These are phyloP conservation scores for Tricholoma sp. DNA, from an alignment of 768 basidiomycete species.

Conservation along the genomic window DNA sequence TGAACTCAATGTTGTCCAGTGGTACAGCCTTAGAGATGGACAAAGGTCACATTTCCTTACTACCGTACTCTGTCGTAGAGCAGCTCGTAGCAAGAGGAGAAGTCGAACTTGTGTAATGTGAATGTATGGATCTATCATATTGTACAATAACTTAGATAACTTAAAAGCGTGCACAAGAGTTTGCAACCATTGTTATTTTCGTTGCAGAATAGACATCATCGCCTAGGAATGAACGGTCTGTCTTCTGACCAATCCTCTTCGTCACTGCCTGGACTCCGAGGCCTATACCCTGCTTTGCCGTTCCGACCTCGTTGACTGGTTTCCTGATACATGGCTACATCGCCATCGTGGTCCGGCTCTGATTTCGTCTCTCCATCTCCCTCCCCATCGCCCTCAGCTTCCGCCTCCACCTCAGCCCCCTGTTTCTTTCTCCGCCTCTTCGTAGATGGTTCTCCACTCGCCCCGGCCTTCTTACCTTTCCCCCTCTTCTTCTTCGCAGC, in stretches of 20 bases:
- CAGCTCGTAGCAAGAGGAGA: conserved; percentile 67
- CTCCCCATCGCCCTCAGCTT: conserved; percentile 24
- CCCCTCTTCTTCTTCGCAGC: conserved; percentile 53
- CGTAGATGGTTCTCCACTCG: conserved; percentile 31
- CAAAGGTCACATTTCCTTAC: conserved; percentile 77
- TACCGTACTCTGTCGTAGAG: conserved; percentile 74
- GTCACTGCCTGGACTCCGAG: conserved; percentile 33
- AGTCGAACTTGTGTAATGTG: conserved; percentile 64
- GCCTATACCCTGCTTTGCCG: conserved; percentile 26
- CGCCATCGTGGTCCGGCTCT: conserved; percentile 20
- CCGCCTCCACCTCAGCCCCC: conserved; percentile 27
- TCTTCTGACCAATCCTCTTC: conserved; percentile 38
- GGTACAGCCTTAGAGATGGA: conserved; percentile 70
- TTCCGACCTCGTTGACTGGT: conserved; percentile 11
- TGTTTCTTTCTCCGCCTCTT: conserved; percentile 51
- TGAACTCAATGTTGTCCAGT: conserved; percentile 23
- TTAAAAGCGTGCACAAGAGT: not conserved
- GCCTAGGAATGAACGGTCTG: conserved; percentile 37
- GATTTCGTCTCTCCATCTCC: conserved; percentile 20
- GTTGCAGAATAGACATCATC: conserved; percentile 11
- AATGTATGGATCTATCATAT: conserved; percentile 13
- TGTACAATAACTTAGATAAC: conserved; percentile 12
- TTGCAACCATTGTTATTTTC: not conserved
- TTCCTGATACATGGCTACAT: conserved; percentile 23
- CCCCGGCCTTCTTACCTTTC: conserved; percentile 46